Evolutionary conservation across 2,329 filamentous ascomycete genomes (phyloP).

Genomic region (Clonostachys solani): DNA sequence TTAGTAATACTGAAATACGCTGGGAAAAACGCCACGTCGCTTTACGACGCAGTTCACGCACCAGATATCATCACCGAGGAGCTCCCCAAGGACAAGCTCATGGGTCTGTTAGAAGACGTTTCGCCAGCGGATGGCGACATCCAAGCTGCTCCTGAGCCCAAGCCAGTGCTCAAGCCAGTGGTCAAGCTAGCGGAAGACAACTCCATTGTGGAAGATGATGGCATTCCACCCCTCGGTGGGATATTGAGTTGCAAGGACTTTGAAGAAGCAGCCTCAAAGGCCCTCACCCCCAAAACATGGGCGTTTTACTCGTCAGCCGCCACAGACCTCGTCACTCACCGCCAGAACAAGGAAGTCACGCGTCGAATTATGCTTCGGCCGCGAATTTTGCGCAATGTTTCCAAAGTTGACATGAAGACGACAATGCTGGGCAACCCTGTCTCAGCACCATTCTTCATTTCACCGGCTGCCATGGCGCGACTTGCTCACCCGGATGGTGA

Average conservation of each 20-base stretch:
- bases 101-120: constrained; percentile 42
- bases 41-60: constrained; percentile 46
- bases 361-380: constrained; percentile 48
- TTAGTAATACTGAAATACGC: constrained; percentile 43
- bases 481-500: constrained; percentile 31
- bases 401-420: constrained; percentile 22
- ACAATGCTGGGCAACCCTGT: constrained; percentile 10
- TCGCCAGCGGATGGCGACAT: background rate
- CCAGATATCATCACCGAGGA: constrained; percentile 27
- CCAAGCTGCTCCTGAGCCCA: background rate
- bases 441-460: constrained; percentile 12
- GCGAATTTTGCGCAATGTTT: constrained; percentile 41
- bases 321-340: constrained; percentile 45
- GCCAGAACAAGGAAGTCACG: constrained; percentile 42
- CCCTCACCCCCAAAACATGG: constrained; percentile 42
- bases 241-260: constrained; percentile 47
- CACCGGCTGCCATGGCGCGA: constrained; percentile 11
- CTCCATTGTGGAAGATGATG: background rate
- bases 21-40: constrained; percentile 47
- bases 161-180: background rate
- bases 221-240: constrained; percentile 32
- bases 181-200: background rate
- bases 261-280: constrained; percentile 36
- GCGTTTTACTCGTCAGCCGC: constrained; percentile 51
- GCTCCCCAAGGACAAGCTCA: constrained; percentile 38